Evolutionary conservation across 2,329 filamentous ascomycete species (phyloP), one percentile per base, ranked within the genome.

Genomic region (Phialophora expanda): DNA sequence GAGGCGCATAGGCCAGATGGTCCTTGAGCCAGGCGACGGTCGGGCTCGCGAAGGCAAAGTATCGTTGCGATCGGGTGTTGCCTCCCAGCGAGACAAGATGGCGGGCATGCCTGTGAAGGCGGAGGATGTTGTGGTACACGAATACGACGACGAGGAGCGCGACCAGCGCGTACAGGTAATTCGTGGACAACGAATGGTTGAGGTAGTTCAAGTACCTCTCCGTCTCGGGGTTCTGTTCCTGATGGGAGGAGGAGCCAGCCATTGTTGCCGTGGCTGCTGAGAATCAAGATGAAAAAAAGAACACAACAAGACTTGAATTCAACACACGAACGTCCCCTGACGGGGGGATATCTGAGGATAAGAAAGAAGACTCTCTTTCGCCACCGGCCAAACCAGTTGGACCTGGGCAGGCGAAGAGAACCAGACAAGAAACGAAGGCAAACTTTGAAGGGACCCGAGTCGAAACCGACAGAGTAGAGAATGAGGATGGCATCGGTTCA

Each of bases 1-100:
- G 64, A 5, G 81, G 79, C n/a, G 81, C 80, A 68, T 82, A 80
- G 59, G 82, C 75, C 65, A 93, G 85, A 61, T 90, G 83, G 66
- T 86, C 83, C 80, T 93, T 92, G 62, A 96, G 76, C 75, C 68
- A 93, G 81, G 70, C 87, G 85, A 71, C 96, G 81, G 58, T 75
- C 11, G 70, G 66, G 30, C 79, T 69, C 4, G 89, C 85, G 22
- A 82, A 80, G 56, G 88, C 84, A 75, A 93, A 97, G 80, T 92
- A 97, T 67, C 86, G 84, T 77, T 97, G 93, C n/a, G 66, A 55
- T 56, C 63, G 30, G 1, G 84, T 89, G 70, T 91, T 89, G 79
- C 86, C 60, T 79, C 86, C 89, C 70, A 97, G 84, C 74, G 89
- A 92, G 51, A 89, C 84, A 48, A 96, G 83, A 26, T 86, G 89